Evolutionary conservation across 352 stramenopile species (phyloP).

Genomic region (Globisporangium ultimum): DNA sequence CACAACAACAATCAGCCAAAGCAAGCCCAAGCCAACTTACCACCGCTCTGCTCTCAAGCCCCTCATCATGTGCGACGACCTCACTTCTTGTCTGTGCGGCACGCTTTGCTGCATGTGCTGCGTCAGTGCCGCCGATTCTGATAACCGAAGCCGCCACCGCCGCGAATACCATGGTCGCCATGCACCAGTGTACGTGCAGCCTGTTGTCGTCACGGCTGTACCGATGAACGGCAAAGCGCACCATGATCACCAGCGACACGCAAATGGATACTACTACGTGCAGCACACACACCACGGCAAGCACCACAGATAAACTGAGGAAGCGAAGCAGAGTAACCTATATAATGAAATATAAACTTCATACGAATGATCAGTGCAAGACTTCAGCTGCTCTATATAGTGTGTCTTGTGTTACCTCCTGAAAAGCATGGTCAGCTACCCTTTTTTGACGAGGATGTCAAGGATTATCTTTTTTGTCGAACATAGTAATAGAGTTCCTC

Average conservation of each 20-base stretch:
- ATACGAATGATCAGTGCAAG: too few relatives aligned
- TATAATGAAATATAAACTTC: too few relatives aligned
- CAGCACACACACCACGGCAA: constrained; percentile 6
- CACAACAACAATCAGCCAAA: too few relatives aligned
- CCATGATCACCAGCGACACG: background rate
- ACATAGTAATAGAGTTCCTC: constrained; percentile 19
- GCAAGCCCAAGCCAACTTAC: background rate
- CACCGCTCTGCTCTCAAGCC: background rate
- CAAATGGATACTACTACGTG: constrained; percentile 16
- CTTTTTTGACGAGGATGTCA: background rate
- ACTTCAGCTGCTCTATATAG: too few relatives aligned
- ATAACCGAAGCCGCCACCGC: constrained; percentile 9
- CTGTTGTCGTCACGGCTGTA: constrained; percentile 20
- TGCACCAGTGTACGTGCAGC: constrained; percentile 32
- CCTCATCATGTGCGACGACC: constrained; percentile 16
- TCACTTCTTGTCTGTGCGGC: constrained; percentile 27
- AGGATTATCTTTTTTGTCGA: constrained; percentile 15
- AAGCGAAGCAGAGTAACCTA: too few relatives aligned
- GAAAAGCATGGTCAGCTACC: background rate
- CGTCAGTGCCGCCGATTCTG: constrained; percentile 6
- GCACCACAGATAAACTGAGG: background rate
- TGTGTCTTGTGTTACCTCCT: too few relatives aligned
- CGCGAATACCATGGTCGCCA: background rate
- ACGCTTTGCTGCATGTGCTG: constrained; percentile 12
- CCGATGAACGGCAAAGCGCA: constrained; percentile 3